Evolutionary conservation across 768 basidiomycete species (phyloP).

Genomic region (Naganishia vaughanmartiniae): DNA sequence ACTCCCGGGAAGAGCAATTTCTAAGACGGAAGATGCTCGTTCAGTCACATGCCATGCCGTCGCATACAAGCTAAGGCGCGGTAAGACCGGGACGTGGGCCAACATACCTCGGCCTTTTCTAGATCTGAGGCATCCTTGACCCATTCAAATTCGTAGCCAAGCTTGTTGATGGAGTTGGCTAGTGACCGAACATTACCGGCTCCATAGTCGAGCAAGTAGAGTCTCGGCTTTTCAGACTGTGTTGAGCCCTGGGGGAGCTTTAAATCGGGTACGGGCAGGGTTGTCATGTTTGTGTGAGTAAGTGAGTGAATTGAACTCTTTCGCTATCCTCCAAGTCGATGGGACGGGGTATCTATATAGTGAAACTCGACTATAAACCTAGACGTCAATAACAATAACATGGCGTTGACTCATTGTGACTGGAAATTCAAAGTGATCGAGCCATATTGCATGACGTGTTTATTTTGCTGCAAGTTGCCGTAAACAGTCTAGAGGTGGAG

Average conservation of each 20-base stretch:
- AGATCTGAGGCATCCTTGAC: conserved; percentile 78
- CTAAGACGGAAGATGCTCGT: conserved; percentile 54
- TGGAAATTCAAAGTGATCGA: conserved; percentile 18
- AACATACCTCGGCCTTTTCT: conserved; percentile 78
- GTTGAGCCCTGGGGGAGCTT: conserved; percentile 11
- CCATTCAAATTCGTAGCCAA: conserved; percentile 88
- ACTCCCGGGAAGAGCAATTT: conserved; percentile 95
- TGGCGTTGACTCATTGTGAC: not conserved
- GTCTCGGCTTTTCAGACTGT: conserved; percentile 42
- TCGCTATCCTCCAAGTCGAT: too few species aligned
- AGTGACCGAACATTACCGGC: conserved; percentile 69
- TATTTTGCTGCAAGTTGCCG: not conserved
- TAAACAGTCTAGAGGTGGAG: not conserved
- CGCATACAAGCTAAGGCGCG: conserved; percentile 28
- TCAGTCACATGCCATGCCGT: too few species aligned
- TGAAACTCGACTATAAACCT: not conserved
- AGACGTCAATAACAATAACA: conserved; percentile 2
- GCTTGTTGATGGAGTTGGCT: conserved; percentile 79
- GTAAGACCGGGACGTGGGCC: not conserved
- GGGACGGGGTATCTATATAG: too few species aligned
- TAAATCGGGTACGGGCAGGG: conserved; percentile 7
- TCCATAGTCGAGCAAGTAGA: conserved; percentile 94
- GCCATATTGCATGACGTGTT: not conserved
- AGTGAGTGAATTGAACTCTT: too few species aligned
- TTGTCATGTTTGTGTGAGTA: not conserved